These are phyloP conservation scores for Epicoccum sorghinum DNA, from an alignment of 2,329 filamentous ascomycete species.

Conservation along the genomic window DNA sequence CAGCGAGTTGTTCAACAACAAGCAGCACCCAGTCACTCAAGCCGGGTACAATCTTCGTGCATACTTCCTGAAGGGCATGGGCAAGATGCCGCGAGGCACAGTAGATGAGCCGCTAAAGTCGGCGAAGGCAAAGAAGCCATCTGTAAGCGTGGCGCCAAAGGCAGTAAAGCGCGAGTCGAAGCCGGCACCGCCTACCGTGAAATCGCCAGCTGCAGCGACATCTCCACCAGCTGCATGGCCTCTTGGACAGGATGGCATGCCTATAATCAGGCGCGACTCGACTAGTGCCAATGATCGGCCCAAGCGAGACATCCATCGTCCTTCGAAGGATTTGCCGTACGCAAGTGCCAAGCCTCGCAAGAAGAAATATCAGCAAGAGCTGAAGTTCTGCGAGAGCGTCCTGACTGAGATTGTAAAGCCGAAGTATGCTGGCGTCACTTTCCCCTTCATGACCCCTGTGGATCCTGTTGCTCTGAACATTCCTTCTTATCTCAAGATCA, in stretches of 20 bases:
- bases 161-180: conserved; percentile 56
- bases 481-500: conserved; percentile 87
- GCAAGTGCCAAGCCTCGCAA: conserved; percentile 81
- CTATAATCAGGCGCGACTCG: conserved; percentile 84
- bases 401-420: conserved; percentile 77
- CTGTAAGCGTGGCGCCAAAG: conserved; percentile 37
- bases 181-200: conserved; percentile 49
- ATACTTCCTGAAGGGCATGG: conserved; percentile 66
- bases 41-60: conserved; percentile 67
- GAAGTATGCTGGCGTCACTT: conserved; percentile 71
- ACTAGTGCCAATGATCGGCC: conserved; percentile 79
- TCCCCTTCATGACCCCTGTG: conserved; percentile 81
- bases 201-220: conserved; percentile 53
- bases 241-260: conserved; percentile 76
- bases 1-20: conserved; percentile 80
- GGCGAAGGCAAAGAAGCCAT: conserved; percentile 55
- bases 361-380: conserved; percentile 85
- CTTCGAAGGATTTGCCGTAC: conserved; percentile 90
- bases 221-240: conserved; percentile 68
- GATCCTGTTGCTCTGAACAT: conserved; percentile 95
- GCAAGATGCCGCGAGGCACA: conserved; percentile 62
- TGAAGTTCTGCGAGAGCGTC: conserved; percentile 87
- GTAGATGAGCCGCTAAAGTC: conserved; percentile 63
- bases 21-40: conserved; percentile 72
- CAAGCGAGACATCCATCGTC: conserved; percentile 91